Conservation (phyloP, 2,329 filamentous ascomycete species). For the Cytospora mali region DNA sequence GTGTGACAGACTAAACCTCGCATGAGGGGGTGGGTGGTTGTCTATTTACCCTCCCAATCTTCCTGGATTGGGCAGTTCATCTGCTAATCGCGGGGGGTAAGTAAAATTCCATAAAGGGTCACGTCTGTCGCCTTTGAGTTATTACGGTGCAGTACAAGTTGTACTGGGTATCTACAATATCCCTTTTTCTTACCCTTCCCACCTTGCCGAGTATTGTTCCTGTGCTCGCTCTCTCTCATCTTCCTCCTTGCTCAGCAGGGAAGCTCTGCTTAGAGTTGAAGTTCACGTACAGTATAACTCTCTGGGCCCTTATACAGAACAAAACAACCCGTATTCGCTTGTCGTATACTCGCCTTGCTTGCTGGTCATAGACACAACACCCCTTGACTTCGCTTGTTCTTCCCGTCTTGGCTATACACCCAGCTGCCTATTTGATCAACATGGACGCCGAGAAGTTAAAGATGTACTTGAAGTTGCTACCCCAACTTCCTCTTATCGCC, state of each 20-base stretch:
- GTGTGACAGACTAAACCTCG: neutral
- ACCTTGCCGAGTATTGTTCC: neutral
- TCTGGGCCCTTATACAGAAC: too few species aligned
- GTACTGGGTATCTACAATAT: neutral
- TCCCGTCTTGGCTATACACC: neutral
- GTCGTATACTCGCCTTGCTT: too few species aligned
- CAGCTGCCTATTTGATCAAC: neutral
- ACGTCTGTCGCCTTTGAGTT: too few species aligned
- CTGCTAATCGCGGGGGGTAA: neutral
- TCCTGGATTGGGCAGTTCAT: neutral
- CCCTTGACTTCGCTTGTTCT: too few species aligned
- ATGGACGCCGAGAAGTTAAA: constrained; percentile 30
- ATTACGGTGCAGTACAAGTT: neutral
- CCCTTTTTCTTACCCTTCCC: neutral
- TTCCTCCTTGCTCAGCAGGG: neutral
- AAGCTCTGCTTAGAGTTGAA: too few species aligned
- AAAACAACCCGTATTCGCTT: too few species aligned
- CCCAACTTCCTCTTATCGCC: constrained; percentile 63
- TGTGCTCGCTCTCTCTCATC: neutral
- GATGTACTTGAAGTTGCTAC: constrained; percentile 44
- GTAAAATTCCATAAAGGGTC: neutral
- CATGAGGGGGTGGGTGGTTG: too few species aligned
- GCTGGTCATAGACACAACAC: too few species aligned
- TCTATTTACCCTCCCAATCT: too few species aligned
- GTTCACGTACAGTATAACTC: too few species aligned